Base-by-base conservation (phyloP, 805 yeast genomes). In the Pichia paraexigua region DNA sequence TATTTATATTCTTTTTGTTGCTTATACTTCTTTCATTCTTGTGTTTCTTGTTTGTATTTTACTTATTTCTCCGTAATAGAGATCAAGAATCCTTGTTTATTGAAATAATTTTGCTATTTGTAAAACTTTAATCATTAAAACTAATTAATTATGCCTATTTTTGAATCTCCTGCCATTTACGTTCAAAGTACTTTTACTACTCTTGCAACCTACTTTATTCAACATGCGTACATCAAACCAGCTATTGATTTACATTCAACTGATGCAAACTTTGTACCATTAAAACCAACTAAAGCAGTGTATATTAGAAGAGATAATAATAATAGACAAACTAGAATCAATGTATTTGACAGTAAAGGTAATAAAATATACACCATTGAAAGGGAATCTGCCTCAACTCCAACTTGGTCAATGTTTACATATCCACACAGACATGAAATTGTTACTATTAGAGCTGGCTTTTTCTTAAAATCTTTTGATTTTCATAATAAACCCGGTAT, bases 401-500 rank as follows among this genome's bases (percentile, higher is more conserved):
- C 80, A 20, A 72, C 72, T 24, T 80, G 85, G 85, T 60, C 74
- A n/a, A 60, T 80, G 60, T 63, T 71, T 27, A 65, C 70, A 3
- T 68, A 58, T 49, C 80, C 82, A 20, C 60, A 67, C 17, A 67
- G 80, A 55, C 63, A 58, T 47, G 80, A 76, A 57, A 69, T 77
- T 48, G 80, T 82, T 9, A 72, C 80, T 2, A 65, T 80, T 47
- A 68, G 76, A 53, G 74, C 77, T 32, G 82, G 83, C 1, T 67
- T 75, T 48, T 64, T 72, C 49, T 60, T 67, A 25, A 71, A 75
- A 44, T 63, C 76, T 3, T 70, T 77, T 45, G 78, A 75, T 56
- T 77, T 78, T 66, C 82, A 78, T 59, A 69, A 65, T 56, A 71
- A 72, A 50, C 52, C 63, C 3, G 76, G 72, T 5, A 50, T 79